Evolutionary conservation across 495 filamentous ascomycete genomes (phyloP), one percentile per base, ranked within the genome.

Genomic region (Penicillium crystallinum): DNA sequence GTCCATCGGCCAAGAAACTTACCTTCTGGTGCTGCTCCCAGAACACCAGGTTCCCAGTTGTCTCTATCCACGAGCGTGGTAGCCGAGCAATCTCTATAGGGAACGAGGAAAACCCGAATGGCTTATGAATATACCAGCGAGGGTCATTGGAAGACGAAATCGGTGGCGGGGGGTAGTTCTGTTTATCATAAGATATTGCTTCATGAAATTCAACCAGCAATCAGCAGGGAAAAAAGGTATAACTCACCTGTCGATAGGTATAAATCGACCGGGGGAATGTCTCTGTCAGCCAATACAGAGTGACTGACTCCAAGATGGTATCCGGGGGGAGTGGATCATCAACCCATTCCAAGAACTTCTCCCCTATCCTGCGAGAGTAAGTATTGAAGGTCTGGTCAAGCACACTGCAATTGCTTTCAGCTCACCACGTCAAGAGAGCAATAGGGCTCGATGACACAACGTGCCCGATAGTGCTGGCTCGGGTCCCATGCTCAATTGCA

Each of bases 261-360:
- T 84, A 88, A 34, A 88, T 77, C 2, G 73, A 67, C 5, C 77
- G 70, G 7, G 79, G 73, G 40, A 81, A 81, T 3, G 76, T 76
- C 6, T 82, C 70, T 0, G 82, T 86, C 23, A 87, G 73, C 86
- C 85, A 88, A 64, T 84, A 89, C 17, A 87, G 61, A 2, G 74
- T 79, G 18, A 85, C 70, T 2, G 71, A 64, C 25, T 78, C 74
- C 4, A 87, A 71, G 29, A 89, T 84, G 6, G 66, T 73, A 17
- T 85, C 69, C 3, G 78, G 46, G 6, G 72, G 41, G 1, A 82
- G 73, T 6, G 76, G 65, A 1, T 68, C 65, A 50, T 87, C 83
- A 5, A 72, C 69, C 85, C 85, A 88, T 37, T 79, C 76, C 17
- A 86, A 54, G 56, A 81, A 80, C 58, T 89, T 88, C 63, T 88